phyloP scores from a whole-genome alignment of 192 early-diverging fungal genomes.

The Oehlia diaphana region DNA sequence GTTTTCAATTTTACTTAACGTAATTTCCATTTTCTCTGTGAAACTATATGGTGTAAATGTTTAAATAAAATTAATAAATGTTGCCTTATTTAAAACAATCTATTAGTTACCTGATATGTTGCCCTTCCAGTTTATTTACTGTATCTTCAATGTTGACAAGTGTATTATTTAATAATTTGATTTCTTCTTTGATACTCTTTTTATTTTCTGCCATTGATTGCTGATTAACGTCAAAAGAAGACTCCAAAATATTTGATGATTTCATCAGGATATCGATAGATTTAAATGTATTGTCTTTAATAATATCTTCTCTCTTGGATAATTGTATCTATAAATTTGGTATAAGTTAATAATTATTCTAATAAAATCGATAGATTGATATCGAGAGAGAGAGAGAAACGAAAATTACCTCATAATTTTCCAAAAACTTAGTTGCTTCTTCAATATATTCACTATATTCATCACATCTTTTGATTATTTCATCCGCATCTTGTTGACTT shows the following conservation, averaged over 20 bases:
- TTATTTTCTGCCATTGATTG: neutral
- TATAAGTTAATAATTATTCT: neutral
- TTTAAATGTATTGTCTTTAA: neutral
- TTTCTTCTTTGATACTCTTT: neutral
- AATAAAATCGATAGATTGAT: neutral
- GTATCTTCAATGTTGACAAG: neutral
- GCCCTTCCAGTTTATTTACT: neutral
- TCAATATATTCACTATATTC: neutral
- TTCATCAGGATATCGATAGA: neutral
- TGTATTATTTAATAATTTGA: neutral
- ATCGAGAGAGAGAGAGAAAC: neutral
- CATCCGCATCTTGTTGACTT: neutral
- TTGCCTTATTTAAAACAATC: neutral
- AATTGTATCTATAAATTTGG: neutral
- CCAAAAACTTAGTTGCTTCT: neutral
- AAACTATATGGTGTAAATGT: neutral
- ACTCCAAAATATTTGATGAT: neutral
- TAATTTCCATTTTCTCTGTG: conserved; percentile 9
- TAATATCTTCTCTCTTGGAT: neutral
- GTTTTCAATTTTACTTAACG: neutral
- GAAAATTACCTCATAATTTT: neutral
- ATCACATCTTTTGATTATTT: neutral
- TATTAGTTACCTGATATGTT: neutral
- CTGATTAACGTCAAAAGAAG: neutral
- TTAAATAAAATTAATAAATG: neutral